Evolutionary conservation across 2,329 filamentous ascomycete species (phyloP), one percentile per base, ranked within the genome.

Genomic region (Fusarium subtropicale): DNA sequence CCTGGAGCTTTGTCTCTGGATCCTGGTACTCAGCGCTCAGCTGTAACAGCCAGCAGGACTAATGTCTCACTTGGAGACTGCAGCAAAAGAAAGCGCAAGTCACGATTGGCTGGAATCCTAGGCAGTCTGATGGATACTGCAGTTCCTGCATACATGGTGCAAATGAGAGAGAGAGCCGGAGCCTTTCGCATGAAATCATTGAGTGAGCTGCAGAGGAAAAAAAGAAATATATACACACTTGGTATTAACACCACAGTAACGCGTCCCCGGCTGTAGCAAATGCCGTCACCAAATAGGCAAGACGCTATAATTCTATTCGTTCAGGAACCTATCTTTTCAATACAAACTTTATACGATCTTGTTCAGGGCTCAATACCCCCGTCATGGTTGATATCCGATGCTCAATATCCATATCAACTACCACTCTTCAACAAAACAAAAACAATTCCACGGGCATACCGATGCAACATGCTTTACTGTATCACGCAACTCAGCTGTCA

Each of bases 1-100:
- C 16, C 30, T 34, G 5, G 13, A 28, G 44, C 26, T 20, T 30
- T 39, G 30, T 47, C 20, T 26, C 24, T 52, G 30, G 41, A 36
- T 46, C 51, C 39, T 36, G 24, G 46, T 18, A 22, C 34, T 59
- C 39, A 59, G 53, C 20, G 22, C 34, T 59, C 46, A 59, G 34
- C 46, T 44, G 46, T 38, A 64, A 51, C 18, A 59, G 22, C 30
- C 44, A 26, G 36, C 36, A 26, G 16, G 7, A 3, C 30, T 26
- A n/a, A 20, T 34, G 28, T 36, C 41, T 44, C 31, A 41, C 28
- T 59, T n/a, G 20, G 12, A 22, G 39, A 12, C 36, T 48, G 12
- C 24, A 38, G 12, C n/a, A 42, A 33, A 47, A 13, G 15, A 38
- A 16, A 38, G 7, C 6, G 6, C 9, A 52, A 38, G 12, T 26